Conservation (phyloP, 2,329 filamentous ascomycete genomes). For the Colletotrichum sp. region DNA sequence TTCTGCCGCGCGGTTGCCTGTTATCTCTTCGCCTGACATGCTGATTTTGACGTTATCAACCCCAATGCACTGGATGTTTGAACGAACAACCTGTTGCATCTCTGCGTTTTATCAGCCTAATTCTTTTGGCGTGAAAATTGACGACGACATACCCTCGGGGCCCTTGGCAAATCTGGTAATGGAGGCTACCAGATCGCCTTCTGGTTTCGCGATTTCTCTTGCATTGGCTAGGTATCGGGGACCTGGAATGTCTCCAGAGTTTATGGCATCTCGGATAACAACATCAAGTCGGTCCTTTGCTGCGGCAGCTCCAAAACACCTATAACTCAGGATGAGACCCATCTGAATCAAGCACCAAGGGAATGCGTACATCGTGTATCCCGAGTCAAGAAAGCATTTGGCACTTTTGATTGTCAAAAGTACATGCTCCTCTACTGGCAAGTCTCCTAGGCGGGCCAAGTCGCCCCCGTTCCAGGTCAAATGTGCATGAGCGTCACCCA, state of each 20-base stretch:
- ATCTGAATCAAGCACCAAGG: rapidly evolving
- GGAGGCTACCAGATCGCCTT: neutral
- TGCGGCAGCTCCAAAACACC: neutral
- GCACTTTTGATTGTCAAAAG: neutral
- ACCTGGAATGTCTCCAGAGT: neutral
- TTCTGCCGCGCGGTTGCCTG: neutral
- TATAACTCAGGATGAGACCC: neutral
- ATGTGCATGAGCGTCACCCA: neutral
- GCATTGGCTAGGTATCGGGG: neutral
- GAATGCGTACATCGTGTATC: neutral
- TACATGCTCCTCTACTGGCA: neutral
- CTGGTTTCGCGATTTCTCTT: neutral
- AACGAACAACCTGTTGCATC: neutral
- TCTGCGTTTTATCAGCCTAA: neutral
- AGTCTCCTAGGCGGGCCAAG: neutral
- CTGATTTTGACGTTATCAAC: neutral
- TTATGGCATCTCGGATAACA: neutral
- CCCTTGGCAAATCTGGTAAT: neutral
- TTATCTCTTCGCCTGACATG: neutral
- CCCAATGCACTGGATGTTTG: neutral
- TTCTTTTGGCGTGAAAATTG: rapidly evolving
- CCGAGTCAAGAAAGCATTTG: neutral
- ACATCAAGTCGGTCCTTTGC: neutral
- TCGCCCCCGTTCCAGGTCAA: neutral
- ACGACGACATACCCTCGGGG: neutral